Percentiles rank a stretch among this genome's conserved stretches.
Evolutionary conservation across 148 eudicot genomes (phyloP).

Genomic region (Fagopyrum homotropicum): DNA sequence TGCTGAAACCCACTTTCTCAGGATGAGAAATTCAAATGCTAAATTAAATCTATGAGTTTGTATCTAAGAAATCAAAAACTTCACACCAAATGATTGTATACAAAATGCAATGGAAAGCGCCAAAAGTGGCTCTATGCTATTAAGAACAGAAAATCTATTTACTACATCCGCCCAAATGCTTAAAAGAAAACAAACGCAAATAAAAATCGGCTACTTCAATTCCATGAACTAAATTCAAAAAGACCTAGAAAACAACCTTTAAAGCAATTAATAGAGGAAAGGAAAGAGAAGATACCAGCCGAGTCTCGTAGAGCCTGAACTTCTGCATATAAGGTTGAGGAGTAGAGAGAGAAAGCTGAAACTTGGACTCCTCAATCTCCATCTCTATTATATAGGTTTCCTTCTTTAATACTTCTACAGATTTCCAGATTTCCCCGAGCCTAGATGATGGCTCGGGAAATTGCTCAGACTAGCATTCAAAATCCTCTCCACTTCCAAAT

Average conservation of each 20-base stretch:
- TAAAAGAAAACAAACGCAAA: neutral
- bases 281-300: constrained; percentile 44
- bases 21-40: neutral
- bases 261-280: neutral
- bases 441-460: constrained; percentile 54
- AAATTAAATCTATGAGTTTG: neutral
- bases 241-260: neutral
- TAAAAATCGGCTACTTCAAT: neutral
- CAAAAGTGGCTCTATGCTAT: neutral
- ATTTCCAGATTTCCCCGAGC: constrained; percentile 51
- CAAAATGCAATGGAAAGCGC: neutral
- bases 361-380: constrained; percentile 23
- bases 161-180: neutral
- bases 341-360: constrained; percentile 27
- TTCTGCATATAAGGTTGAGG: constrained; percentile 57
- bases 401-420: neutral
- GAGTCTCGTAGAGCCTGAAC: constrained; percentile 80
- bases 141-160: neutral
- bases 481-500: constrained; percentile 15
- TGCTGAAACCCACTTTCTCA: neutral
- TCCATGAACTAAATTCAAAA: neutral
- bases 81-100: neutral
- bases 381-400: constrained; percentile 22
- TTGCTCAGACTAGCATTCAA: constrained; percentile 49
- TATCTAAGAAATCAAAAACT: neutral